Conservation (phyloP, 345 rosid genomes). For the Noccaea caerulescens region DNA sequence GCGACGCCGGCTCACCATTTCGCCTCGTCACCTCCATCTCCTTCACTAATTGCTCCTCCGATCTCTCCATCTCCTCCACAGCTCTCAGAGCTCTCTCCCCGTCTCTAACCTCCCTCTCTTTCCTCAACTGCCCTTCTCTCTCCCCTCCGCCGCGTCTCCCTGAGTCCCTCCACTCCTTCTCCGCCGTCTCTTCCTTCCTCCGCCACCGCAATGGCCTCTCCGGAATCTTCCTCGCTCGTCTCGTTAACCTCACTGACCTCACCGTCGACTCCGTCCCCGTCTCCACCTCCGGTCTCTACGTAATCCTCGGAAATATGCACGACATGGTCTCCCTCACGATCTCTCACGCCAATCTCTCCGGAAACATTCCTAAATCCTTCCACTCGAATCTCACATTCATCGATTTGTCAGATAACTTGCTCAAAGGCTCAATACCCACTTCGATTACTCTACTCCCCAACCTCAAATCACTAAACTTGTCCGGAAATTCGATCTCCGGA, state of each 20-base stretch:
- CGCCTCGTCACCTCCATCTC: slow-evolving; percentile 73
- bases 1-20: slow-evolving; percentile 69
- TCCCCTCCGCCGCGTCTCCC: slow-evolving; percentile 66
- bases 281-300: slow-evolving; percentile 71
- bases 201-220: slow-evolving; percentile 67
- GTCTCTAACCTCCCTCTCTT: slow-evolving; percentile 69
- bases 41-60: slow-evolving; percentile 78
- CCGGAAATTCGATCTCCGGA: slow-evolving; percentile 65
- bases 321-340: slow-evolving; percentile 63
- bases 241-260: slow-evolving; percentile 79
- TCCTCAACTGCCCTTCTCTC: slow-evolving; percentile 66
- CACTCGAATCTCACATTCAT: slow-evolving; percentile 62
- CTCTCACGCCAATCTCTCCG: slow-evolving; percentile 72
- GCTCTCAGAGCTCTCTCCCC: slow-evolving; percentile 73
- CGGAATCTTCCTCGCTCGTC: slow-evolving; percentile 70
- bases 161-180: slow-evolving; percentile 59
- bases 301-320: slow-evolving; percentile 69
- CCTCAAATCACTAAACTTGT: slow-evolving; percentile 67
- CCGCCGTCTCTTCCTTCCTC: slow-evolving; percentile 65
- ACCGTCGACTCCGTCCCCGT: slow-evolving; percentile 63
- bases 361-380: slow-evolving; percentile 60
- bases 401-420: slow-evolving; percentile 75
- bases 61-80: slow-evolving; percentile 62
- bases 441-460: slow-evolving; percentile 68
- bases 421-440: slow-evolving; percentile 73